Conservation (phyloP, 306 rosid genomes). For the Sphenostylis stenocarpa region DNA sequence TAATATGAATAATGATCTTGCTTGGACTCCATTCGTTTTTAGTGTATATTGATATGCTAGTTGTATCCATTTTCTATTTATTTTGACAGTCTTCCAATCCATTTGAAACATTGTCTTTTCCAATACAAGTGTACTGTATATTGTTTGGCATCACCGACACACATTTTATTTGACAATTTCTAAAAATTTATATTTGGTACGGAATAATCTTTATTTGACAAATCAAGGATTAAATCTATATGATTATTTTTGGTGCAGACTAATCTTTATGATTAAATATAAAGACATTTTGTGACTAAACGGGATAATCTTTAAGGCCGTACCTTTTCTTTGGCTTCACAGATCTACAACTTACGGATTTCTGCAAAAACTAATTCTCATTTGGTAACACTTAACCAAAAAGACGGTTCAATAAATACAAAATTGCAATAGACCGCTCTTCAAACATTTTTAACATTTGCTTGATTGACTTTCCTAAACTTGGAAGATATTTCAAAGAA, state of each 20-base stretch:
- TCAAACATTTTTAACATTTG: neutral
- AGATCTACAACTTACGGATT: neutral
- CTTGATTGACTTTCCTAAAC: neutral
- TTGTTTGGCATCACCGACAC: neutral
- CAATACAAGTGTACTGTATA: neutral
- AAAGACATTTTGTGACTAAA: neutral
- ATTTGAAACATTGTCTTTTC: neutral
- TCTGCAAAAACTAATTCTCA: neutral
- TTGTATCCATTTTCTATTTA: neutral
- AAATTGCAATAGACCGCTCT: neutral
- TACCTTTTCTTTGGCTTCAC: neutral
- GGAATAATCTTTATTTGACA: neutral
- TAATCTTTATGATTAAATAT: neutral
- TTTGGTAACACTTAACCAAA: neutral
- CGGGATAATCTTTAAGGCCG: neutral
- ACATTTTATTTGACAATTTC: neutral
- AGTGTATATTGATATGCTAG: neutral
- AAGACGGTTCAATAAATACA: neutral
- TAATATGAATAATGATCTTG: neutral
- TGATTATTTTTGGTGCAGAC: too few relatives aligned
- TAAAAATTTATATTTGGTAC: neutral
- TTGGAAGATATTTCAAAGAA: neutral
- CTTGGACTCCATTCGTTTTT: neutral
- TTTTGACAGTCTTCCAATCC: neutral
- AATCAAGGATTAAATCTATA: neutral